Percentiles rank a stretch among this genome's conserved stretches.
These are phyloP conservation scores for Botryotinia narcissicola DNA, from an alignment of 2,329 filamentous ascomycete species.

Conservation along the genomic window DNA sequence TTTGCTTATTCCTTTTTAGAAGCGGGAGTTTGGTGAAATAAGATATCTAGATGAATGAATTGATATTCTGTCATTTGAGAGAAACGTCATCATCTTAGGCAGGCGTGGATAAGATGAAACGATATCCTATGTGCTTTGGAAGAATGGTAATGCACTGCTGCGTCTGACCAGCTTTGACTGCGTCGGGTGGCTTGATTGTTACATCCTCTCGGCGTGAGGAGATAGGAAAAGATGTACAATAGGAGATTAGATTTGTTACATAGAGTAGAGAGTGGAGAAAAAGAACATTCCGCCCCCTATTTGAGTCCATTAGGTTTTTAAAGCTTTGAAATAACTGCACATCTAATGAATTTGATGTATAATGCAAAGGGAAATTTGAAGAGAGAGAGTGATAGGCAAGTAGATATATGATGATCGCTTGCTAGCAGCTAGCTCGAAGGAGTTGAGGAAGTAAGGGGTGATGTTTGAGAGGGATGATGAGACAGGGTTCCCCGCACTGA, in stretches of 20 bases:
- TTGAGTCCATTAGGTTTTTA: neutral
- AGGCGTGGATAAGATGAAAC: neutral
- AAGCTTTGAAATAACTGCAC: neutral
- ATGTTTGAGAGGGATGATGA: neutral
- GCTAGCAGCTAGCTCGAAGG: neutral
- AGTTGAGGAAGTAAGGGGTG: neutral
- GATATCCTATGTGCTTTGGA: neutral
- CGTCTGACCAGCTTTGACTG: neutral
- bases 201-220: neutral
- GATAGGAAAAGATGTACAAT: neutral
- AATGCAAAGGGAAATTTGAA: neutral
- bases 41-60: neutral
- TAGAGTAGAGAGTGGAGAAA: neutral
- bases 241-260: neutral
- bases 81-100: neutral
- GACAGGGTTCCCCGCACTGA: neutral
- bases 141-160: neutral
- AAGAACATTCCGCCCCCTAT: neutral
- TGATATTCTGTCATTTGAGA: neutral
- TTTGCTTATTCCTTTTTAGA: slow-evolving; percentile 6
- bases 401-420: neutral
- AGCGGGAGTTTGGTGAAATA: slow-evolving; percentile 4
- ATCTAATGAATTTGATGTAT: neutral
- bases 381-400: neutral
- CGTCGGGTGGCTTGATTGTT: neutral